Evolutionary conservation across 306 rosid species (phyloP), one percentile per base, ranked within the genome.

Genomic region (Ceratonia siliqua): DNA sequence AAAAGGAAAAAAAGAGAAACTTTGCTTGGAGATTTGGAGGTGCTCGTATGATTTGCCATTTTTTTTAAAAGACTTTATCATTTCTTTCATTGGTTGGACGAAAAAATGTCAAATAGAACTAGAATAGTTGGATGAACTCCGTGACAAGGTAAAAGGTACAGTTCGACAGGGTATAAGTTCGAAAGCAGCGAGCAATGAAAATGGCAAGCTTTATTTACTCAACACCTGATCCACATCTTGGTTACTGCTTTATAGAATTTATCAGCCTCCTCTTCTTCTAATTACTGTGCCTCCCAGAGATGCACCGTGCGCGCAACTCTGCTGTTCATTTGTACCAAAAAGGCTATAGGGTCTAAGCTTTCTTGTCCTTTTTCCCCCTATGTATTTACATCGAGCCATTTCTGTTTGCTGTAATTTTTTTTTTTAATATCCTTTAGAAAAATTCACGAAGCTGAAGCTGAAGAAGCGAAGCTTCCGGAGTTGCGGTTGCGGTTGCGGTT

Each of bases 151-250:
- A 56, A 80, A 68, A 30, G 67, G 59, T n/a, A 46, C 70, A 15
- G 25, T 14, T 41, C 36, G 46, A 21, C 13, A 13, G 53, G 15
- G 35, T 39, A 41, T 22, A 41, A n/a, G 49, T 70, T 52, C 62
- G 35, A 52, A 50, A 12, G 36, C 6, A 17, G 28, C 27, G 84
- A 50, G 90, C 86, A 13, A 76, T 81, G 66, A 89, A 86, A 68
- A 86, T 48, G 5, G 92, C 85, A 33, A n/a, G 52, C 71, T 62
- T 43, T 45, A 8, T 62, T 4, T 8, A 32, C 68, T 65, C 69
- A 32, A 32, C 46, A 52, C 36, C 63, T 70, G 35, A 61, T 59
- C 62, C 13, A 46, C 66, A 50, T 61, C 39, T 39, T 78, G n/a
- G 15, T 59, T 18, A 15, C 66, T 32, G 36, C 77, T 18, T 61